phyloP scores from a whole-genome alignment of 345 rosid species.

The sweet orange (Citrus sinensis) region DNA sequence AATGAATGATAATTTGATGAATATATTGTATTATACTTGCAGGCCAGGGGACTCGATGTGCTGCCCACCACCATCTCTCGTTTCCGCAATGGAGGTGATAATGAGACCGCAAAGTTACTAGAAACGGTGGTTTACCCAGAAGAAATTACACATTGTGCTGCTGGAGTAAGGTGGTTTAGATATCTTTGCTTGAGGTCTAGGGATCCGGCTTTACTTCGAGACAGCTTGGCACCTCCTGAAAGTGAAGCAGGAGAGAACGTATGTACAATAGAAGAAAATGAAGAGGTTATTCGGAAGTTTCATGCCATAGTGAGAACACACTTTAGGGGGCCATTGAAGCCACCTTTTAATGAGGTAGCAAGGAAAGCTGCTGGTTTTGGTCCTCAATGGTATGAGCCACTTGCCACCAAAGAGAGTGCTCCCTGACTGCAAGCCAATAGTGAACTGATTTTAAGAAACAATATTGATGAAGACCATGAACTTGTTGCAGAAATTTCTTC shows the following conservation, averaged over 20 bases:
- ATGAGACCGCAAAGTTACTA: conserved; percentile 64
- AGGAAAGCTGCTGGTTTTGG: conserved; percentile 92
- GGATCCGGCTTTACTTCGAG: conserved; percentile 15
- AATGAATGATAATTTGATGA: conserved; percentile 4
- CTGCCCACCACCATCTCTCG: conserved; percentile 81
- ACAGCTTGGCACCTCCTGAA: conserved; percentile 14
- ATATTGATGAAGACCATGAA: not conserved
- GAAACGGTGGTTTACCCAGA: conserved; percentile 81
- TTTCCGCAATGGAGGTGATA: conserved; percentile 78
- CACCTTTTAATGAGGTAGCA: conserved; percentile 85
- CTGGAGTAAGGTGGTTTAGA: conserved; percentile 90
- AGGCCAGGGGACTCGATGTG: conserved; percentile 96
- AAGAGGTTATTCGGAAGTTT: conserved; percentile 59
- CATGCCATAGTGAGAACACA: conserved; percentile 59
- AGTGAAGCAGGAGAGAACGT: conserved; percentile 23
- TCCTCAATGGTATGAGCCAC: conserved; percentile 86
- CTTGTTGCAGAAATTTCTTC: not conserved
- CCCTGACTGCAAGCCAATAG: not conserved
- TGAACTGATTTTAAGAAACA: not conserved
- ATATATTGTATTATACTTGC: conserved; percentile 17
- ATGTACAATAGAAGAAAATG: conserved; percentile 26
- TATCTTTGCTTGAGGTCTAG: conserved; percentile 59
- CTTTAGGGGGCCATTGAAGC: conserved; percentile 95
- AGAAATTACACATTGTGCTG: conserved; percentile 92
- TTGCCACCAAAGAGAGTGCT: conserved; percentile 49